A percentile compares a stretch with the other conserved stretches of the same genome.
These are phyloP conservation scores for Diaporthe nobilis DNA, from an alignment of 2,329 filamentous ascomycete genomes.

Conservation along the genomic window DNA sequence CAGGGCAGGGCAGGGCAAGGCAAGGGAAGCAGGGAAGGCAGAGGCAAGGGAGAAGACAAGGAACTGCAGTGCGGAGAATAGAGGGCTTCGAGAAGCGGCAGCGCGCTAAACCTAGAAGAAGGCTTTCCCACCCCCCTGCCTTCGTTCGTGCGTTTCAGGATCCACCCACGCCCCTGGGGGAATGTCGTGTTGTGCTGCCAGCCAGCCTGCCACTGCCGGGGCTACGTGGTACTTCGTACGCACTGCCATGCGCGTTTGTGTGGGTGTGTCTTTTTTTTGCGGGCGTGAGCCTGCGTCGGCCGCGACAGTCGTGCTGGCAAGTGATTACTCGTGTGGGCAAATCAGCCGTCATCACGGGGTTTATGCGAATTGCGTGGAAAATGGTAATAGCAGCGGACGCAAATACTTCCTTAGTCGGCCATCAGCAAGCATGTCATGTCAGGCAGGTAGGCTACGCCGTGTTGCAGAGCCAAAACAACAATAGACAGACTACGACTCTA, in stretches of 20 bases:
- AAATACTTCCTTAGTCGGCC: not conserved
- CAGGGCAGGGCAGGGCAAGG: not conserved
- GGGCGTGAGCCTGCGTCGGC: slow-evolving; percentile 34
- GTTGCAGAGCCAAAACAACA: slow-evolving; percentile 2
- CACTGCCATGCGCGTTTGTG: not conserved
- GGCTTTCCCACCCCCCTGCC: slow-evolving; percentile 6
- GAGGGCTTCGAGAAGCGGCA: slow-evolving; percentile 42
- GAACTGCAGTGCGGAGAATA: slow-evolving; percentile 38
- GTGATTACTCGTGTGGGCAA: not conserved
- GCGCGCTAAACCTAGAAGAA: slow-evolving; percentile 38
- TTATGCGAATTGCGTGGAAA: slow-evolving; percentile 22
- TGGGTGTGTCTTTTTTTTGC: not conserved
- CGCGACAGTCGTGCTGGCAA: slow-evolving; percentile 5
- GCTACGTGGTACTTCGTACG: not conserved
- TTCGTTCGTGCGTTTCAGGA: slow-evolving; percentile 39
- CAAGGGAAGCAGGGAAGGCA: not conserved
- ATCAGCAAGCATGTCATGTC: slow-evolving; percentile 1
- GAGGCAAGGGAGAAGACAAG: slow-evolving; percentile 7
- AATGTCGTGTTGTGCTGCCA: slow-evolving; percentile 25
- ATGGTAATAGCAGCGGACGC: slow-evolving; percentile 25
- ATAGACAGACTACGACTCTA: slow-evolving; percentile 3
- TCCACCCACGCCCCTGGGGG: slow-evolving; percentile 33
- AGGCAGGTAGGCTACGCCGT: too few relatives aligned
- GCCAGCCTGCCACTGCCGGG: slow-evolving; percentile 6
- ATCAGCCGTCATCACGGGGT: slow-evolving; percentile 26